Evolutionary conservation across 2,329 filamentous ascomycete genomes (phyloP).

Genomic region (Xylaria hypoxylon): DNA sequence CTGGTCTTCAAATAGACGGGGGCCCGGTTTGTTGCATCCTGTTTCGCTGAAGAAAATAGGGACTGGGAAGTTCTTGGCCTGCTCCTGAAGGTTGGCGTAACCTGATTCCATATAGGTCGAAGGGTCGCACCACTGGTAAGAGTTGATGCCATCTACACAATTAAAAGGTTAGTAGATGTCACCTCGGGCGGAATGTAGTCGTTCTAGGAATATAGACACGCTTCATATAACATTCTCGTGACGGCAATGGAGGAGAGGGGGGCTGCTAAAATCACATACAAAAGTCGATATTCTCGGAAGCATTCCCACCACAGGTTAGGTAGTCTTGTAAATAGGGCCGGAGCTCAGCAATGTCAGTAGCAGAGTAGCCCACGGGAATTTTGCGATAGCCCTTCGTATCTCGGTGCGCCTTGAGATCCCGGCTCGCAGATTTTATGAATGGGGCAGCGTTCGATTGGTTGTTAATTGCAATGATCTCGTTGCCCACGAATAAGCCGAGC

Average conservation of each 20-base stretch:
- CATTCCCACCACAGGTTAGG: conserved; percentile 79
- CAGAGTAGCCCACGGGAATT: conserved; percentile 88
- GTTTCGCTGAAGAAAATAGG: conserved; percentile 93
- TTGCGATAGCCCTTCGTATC: conserved; percentile 79
- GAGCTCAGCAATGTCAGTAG: conserved; percentile 81
- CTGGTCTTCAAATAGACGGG: conserved; percentile 77
- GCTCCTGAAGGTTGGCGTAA: conserved; percentile 74
- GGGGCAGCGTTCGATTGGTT: conserved; percentile 75
- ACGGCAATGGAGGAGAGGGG: neutral
- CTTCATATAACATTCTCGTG: neutral
- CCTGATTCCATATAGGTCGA: conserved; percentile 71
- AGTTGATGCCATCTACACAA: conserved; percentile 73
- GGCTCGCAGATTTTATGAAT: conserved; percentile 83
- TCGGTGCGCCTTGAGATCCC: conserved; percentile 86
- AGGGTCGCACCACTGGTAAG: conserved; percentile 82
- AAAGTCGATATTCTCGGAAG: conserved; percentile 80
- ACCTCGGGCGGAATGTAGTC: neutral
- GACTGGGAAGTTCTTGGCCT: conserved; percentile 78
- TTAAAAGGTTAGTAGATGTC: conserved; percentile 9
- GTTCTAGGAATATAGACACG: neutral
- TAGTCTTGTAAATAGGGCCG: conserved; percentile 75
- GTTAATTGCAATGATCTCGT: conserved; percentile 80
- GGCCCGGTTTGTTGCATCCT: conserved; percentile 76
- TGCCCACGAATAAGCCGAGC: conserved; percentile 87
- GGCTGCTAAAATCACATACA: conserved; percentile 52